Conservation (phyloP, 73 alveolate genomes). For the Stentor coeruleus region DNA sequence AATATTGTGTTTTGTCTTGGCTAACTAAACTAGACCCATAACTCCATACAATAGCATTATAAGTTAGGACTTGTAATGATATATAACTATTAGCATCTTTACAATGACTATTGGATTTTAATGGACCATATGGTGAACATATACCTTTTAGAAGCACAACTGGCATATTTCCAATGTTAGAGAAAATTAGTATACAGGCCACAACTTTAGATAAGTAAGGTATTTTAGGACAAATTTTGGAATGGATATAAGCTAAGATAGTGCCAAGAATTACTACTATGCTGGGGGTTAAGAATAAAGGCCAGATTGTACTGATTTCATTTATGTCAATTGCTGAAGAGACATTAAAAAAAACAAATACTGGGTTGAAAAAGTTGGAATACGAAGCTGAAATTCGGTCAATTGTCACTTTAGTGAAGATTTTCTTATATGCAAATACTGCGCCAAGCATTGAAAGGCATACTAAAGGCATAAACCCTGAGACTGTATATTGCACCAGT, state of each 20-base stretch:
- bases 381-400: neutral
- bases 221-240: neutral
- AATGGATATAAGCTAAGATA: neutral
- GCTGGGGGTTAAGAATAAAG: neutral
- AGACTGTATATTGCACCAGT: neutral
- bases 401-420: neutral
- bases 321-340: neutral
- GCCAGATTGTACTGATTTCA: neutral
- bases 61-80: neutral
- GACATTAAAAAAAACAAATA: neutral
- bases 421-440: neutral
- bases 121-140: slow-evolving; percentile 10
- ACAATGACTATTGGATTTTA: neutral
- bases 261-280: neutral
- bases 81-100: neutral
- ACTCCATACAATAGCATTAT: neutral
- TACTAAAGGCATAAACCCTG: neutral
- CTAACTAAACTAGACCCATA: too few species aligned
- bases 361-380: neutral
- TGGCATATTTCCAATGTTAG: neutral
- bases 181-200: neutral
- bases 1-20: too few species aligned
- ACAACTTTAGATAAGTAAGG: neutral
- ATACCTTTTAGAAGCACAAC: neutral
- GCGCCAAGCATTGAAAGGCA: neutral